These are phyloP conservation scores for Aureobasidium vineae DNA, from an alignment of 2,329 filamentous ascomycete genomes.

Conservation along the genomic window DNA sequence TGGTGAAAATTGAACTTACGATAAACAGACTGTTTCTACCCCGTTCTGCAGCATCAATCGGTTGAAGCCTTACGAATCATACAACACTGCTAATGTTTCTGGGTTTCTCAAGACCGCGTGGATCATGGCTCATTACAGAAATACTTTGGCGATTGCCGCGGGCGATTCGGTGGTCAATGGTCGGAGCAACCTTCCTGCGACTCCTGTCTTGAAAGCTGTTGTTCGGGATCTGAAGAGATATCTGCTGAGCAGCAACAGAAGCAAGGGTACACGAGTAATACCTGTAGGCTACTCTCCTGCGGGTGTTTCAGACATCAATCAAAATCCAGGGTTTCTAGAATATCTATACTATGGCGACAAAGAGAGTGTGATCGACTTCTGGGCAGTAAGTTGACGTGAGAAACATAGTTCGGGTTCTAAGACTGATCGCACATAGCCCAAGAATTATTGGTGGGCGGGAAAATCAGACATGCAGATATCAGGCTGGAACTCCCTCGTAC, in stretches of 20 bases:
- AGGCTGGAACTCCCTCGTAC: background rate
- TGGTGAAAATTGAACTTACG: background rate
- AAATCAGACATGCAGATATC: background rate
- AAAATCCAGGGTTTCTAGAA: background rate
- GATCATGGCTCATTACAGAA: slow-evolving; percentile 26
- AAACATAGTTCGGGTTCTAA: background rate
- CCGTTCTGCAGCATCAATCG: slow-evolving; percentile 24
- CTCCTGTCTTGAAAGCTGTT: slow-evolving; percentile 29
- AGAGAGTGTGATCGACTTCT: slow-evolving; percentile 23
- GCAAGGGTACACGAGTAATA: slow-evolving; percentile 26
- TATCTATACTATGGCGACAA: slow-evolving; percentile 24
- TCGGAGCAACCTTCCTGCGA: background rate
- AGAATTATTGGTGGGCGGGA: background rate
- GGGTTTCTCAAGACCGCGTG: slow-evolving; percentile 20
- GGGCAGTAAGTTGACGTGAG: slow-evolving; percentile 16
- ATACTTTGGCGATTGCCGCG: slow-evolving; percentile 26
- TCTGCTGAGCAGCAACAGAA: slow-evolving; percentile 24
- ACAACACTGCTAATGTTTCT: slow-evolving; percentile 20
- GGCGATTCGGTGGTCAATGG: slow-evolving; percentile 27
- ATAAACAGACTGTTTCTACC: slow-evolving; percentile 7
- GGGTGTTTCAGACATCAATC: slow-evolving; percentile 5
- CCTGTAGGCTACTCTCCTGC: slow-evolving; percentile 28
- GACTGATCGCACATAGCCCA: background rate
- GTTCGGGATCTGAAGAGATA: slow-evolving; percentile 30
- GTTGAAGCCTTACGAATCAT: slow-evolving; percentile 23